Conservation (phyloP, 2,329 filamentous ascomycete species). For the Periconia sp. region DNA sequence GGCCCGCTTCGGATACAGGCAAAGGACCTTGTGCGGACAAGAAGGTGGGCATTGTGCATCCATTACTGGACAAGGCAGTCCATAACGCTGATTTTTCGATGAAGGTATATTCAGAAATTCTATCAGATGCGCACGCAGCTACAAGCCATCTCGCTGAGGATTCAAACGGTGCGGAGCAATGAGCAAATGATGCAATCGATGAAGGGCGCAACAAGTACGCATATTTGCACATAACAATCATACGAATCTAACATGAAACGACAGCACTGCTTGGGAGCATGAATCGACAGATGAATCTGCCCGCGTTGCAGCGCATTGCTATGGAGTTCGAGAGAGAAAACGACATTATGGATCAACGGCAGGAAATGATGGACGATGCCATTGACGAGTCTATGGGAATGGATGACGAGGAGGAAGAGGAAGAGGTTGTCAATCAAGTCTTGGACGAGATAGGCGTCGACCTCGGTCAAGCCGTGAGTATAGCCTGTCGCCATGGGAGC, state of each 20-base stretch:
- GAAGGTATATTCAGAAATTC: constrained; percentile 94
- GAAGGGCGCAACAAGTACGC: constrained; percentile 79
- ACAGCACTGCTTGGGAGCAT: constrained; percentile 83
- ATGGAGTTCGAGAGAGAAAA: constrained; percentile 99
- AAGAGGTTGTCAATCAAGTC: constrained; percentile 95
- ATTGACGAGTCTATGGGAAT: constrained; percentile 96
- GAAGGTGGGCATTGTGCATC: constrained; percentile 57
- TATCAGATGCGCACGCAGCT: constrained; percentile 97
- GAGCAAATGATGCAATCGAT: constrained; percentile 99
- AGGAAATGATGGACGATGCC: constrained; percentile 99
- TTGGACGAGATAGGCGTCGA: constrained; percentile 96
- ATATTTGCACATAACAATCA: background rate
- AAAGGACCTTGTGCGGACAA: constrained; percentile 91
- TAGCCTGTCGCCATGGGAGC: background rate
- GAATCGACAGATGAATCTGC: constrained; percentile 97
- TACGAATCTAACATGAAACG: constrained; percentile 14
- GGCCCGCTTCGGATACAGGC: constrained; percentile 98
- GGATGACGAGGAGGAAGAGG: constrained; percentile 88
- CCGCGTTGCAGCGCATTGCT: constrained; percentile 90
- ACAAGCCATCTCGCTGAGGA: constrained; percentile 90
- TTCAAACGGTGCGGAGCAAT: constrained; percentile 97
- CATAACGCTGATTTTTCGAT: constrained; percentile 7
- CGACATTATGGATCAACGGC: constrained; percentile 97
- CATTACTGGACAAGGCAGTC: background rate
- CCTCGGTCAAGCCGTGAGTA: constrained; percentile 78